Base-by-base conservation (phyloP, 2,329 filamentous ascomycete genomes). In the Kalmusia sp. region DNA sequence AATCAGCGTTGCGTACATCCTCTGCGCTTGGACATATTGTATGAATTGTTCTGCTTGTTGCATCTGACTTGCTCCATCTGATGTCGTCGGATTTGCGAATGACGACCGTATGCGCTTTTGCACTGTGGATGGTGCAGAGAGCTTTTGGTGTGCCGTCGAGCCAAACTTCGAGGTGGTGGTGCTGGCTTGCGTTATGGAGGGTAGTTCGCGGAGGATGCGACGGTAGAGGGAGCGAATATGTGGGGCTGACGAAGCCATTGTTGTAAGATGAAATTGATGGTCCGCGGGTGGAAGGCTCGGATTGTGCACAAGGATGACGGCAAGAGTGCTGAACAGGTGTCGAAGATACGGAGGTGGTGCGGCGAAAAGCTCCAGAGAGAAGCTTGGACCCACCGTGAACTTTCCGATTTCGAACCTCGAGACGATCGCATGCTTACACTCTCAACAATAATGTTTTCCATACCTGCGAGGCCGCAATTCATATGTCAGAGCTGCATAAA, bases 131-230 rank as follows among this genome's bases (percentile, higher is more conserved):
- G 88, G 87, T 48, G 78, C 68, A 14, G 79, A 79, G 38, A 80
- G 78, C 49, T 79, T 74, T 49, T 72, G 67, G 59, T 74, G 71
- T 25, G 62, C 53, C 12, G 54, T 55, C 12, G 61, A 49, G 47
- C 59, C 59, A 31, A 39, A 52, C 21, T 33, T 33, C 27, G 21
- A 80, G 76, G 56, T 76, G 65, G 79, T 77, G 76, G 55, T 76
- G 65, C 79, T 77, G 59, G 84, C 80, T 65, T 85, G 74, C 2
- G 83, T 80, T 5, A 87, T 88, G 6, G 89, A 84, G 1, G 93
- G 93, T 7, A 97, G 87, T 79, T 97, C 92, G 74, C 93, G 92
- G 51, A 98, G 86, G 69, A 97, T 82, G 35, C 88, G 84, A 67
- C 93, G 91, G 83, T 98, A 98, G 70, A 96, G 83, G 30, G 91